Conservation (phyloP, 768 basidiomycete genomes). For the Gyrodon lividus region DNA sequence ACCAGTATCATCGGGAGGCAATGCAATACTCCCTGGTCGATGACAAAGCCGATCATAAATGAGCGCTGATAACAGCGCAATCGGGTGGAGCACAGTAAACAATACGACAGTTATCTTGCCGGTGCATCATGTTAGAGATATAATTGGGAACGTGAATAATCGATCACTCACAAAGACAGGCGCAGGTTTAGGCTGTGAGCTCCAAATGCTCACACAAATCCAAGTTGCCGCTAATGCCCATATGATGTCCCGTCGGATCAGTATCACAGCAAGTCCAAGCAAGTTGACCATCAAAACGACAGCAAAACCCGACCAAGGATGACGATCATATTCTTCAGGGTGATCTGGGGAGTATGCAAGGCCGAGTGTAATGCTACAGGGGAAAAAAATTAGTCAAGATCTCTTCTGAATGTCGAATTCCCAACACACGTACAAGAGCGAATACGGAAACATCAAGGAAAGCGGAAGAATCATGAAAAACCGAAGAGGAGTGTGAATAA, state of each 20-base stretch:
- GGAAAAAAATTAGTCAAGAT: not conserved
- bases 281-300: constrained; percentile 66
- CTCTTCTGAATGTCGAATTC: not conserved
- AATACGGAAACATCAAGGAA: constrained; percentile 48
- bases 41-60: constrained; percentile 34
- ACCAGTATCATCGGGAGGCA: constrained; percentile 41
- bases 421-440: constrained; percentile 46
- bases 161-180: constrained; percentile 56
- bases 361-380: constrained; percentile 63
- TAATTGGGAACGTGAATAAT: not conserved
- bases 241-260: constrained; percentile 63
- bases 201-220: constrained; percentile 69
- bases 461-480: constrained; percentile 60
- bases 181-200: constrained; percentile 56
- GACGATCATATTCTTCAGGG: constrained; percentile 53
- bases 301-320: constrained; percentile 73
- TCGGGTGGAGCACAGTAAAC: constrained; percentile 67
- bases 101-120: constrained; percentile 55
- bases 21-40: constrained; percentile 38
- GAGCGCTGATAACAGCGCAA: constrained; percentile 49
- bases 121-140: not conserved
- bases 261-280: constrained; percentile 52
- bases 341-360: constrained; percentile 52
- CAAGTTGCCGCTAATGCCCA: constrained; percentile 76
- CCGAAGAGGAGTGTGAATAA: constrained; percentile 86